Conservation (phyloP, 1,284 basidiomycete genomes). For the Marasmius oreades region DNA sequence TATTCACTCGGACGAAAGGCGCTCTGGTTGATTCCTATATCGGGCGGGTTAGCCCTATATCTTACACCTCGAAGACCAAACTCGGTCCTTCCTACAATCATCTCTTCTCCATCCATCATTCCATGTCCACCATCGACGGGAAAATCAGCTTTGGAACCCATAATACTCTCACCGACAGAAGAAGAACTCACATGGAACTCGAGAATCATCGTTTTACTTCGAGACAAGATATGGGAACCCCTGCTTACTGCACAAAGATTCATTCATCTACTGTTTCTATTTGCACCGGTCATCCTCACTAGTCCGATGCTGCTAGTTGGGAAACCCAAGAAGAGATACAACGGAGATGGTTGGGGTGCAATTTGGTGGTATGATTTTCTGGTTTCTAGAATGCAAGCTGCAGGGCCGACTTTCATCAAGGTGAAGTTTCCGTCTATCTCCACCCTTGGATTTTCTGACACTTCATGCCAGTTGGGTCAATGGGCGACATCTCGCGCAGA, state of each 20-base stretch:
- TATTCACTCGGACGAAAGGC: conserved; percentile 29
- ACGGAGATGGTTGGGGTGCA: conserved; percentile 80
- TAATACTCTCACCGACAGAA: conserved; percentile 63
- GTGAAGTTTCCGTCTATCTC: conserved; percentile 35
- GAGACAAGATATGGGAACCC: conserved; percentile 76
- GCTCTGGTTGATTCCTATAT: conserved; percentile 55
- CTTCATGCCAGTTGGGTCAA: conserved; percentile 74
- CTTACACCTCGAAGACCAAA: conserved; percentile 35
- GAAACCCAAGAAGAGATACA: conserved; percentile 44
- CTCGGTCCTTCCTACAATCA: conserved; percentile 41
- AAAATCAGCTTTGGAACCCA: conserved; percentile 21
- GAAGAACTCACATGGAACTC: conserved; percentile 42
- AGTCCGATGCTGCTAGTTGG: conserved; percentile 88
- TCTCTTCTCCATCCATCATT: conserved; percentile 60
- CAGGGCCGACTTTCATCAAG: conserved; percentile 98
- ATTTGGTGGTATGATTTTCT: conserved; percentile 95
- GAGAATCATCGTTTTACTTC: conserved; percentile 43
- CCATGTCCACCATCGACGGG: conserved; percentile 42
- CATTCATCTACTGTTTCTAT: conserved; percentile 79
- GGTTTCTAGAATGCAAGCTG: conserved; percentile 87
- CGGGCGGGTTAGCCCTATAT: conserved; percentile 50
- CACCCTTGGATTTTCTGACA: conserved; percentile 13
- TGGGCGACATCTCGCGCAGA: conserved; percentile 98
- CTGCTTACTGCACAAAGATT: conserved; percentile 84
- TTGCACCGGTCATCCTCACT: conserved; percentile 84